These are phyloP conservation scores for Pleurotus tuber-regium DNA, from an alignment of 768 basidiomycete genomes.

Conservation along the genomic window DNA sequence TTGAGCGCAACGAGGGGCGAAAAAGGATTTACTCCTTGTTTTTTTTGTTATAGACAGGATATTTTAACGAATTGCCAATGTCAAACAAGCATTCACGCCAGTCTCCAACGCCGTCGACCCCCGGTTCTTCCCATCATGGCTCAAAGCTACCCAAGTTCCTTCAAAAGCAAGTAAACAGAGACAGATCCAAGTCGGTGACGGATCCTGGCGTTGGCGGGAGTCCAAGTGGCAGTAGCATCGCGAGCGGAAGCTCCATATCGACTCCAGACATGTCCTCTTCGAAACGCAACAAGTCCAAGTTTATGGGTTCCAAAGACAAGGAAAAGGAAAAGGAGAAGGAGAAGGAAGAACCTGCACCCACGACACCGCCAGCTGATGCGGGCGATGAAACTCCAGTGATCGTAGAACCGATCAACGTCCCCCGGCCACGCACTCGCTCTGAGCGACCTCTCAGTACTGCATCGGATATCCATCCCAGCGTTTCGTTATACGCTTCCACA, in stretches of 20 bases:
- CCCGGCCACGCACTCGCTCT: constrained; percentile 53
- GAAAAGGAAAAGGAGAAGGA: constrained; percentile 29
- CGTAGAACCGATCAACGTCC: constrained; percentile 56
- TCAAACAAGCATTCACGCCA: constrained; percentile 44
- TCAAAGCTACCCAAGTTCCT: constrained; percentile 69
- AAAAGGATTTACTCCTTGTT: no score
- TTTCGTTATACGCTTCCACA: constrained; percentile 39
- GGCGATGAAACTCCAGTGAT: constrained; percentile 61
- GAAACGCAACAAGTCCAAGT: constrained; percentile 31
- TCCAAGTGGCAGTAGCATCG: constrained; percentile 38
- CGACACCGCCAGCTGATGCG: constrained; percentile 16
- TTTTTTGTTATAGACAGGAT: no score
- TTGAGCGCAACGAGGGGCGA: no score
- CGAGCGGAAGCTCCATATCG: constrained; percentile 26
- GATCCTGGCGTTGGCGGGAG: constrained; percentile 33
- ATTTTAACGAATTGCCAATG: no score
- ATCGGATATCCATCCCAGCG: constrained; percentile 36
- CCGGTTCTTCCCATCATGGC: constrained; percentile 33
- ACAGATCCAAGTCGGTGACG: constrained; percentile 56
- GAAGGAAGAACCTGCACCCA: neutral
- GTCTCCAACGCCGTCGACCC: constrained; percentile 39
- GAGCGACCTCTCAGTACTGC: constrained; percentile 52
- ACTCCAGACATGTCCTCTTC: constrained; percentile 27
- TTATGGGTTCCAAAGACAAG: constrained; percentile 30
- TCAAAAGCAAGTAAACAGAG: constrained; percentile 54